These are phyloP conservation scores for Gaeumannomyces tritici DNA, from an alignment of 2,329 filamentous ascomycete species.

Conservation along the genomic window DNA sequence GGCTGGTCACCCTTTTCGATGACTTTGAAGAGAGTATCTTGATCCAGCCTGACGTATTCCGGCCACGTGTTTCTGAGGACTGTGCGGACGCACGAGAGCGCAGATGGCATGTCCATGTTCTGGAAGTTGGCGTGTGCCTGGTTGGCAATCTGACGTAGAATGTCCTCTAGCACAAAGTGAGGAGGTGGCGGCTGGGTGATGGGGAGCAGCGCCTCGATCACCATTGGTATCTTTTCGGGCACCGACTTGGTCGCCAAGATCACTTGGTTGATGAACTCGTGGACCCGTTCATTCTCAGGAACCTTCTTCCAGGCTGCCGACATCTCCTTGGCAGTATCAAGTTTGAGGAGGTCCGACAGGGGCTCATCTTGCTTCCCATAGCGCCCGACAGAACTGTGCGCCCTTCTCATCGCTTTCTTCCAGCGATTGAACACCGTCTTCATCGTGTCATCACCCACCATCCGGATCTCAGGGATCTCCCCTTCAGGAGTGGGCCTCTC, in stretches of 20 bases:
- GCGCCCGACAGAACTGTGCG: no score
- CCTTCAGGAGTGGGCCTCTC: no score
- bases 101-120: no score
- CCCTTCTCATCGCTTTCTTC: no score
- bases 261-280: constrained; percentile 23
- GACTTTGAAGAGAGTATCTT: constrained; percentile 22
- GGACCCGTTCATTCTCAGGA: constrained; percentile 14
- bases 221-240: constrained; percentile 20
- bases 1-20: constrained; percentile 9
- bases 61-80: constrained; percentile 8
- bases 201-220: constrained; percentile 28
- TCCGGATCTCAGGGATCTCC: no score
- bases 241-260: constrained; percentile 22
- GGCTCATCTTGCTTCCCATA: no score
- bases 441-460: no score
- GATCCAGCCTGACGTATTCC: constrained; percentile 21
- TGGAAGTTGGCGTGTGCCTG: no score
- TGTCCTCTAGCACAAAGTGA: constrained; percentile 27
- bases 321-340: constrained; percentile 19
- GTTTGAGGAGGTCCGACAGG: not conserved
- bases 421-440: no score
- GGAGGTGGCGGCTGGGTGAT: constrained; percentile 13
- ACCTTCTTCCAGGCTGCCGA: constrained; percentile 21
- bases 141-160: constrained; percentile 19
- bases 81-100: no score